These are phyloP conservation scores for Fonsecaea monophora DNA, from an alignment of 2,329 filamentous ascomycete genomes.

Conservation along the genomic window DNA sequence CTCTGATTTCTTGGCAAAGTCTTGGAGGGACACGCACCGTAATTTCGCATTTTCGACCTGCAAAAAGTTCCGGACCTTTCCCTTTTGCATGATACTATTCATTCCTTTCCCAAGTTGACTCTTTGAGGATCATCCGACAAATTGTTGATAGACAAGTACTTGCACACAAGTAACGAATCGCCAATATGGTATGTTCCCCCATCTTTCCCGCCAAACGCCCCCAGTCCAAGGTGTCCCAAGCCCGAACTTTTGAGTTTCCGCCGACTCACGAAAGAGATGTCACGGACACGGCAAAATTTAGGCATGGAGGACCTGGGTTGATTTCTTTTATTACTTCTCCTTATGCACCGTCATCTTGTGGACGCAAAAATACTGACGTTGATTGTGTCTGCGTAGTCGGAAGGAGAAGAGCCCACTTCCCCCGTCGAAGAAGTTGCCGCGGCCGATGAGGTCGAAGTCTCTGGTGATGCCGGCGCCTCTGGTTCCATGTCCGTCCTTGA, in stretches of 20 bases:
- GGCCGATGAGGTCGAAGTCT: constrained; percentile 92
- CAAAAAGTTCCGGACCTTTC: neutral
- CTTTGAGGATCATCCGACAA: constrained; percentile 63
- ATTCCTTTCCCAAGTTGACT: constrained; percentile 45
- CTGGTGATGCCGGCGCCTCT: constrained; percentile 83
- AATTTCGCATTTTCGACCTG: constrained; percentile 4
- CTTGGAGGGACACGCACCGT: constrained; percentile 11
- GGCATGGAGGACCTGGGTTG: neutral
- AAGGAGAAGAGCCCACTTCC: constrained; percentile 99
- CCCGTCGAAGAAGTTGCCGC: constrained; percentile 63
- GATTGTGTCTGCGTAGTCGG: constrained; percentile 72
- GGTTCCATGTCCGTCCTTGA: constrained; percentile 93
- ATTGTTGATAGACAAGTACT: constrained; percentile 41
- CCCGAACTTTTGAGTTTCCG: neutral
- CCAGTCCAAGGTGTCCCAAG: neutral
- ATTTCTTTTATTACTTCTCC: neutral
- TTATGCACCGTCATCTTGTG: neutral
- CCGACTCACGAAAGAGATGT: neutral
- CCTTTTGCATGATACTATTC: constrained; percentile 29
- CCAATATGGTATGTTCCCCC: constrained; percentile 55
- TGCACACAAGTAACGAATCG: constrained; percentile 41
- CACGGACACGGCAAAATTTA: neutral
- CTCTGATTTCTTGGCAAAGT: constrained; percentile 3
- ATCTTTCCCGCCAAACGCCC: neutral
- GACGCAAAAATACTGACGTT: neutral